Conservation (phyloP, 441 rosid species). For the Euphorbia neoarborescens region DNA sequence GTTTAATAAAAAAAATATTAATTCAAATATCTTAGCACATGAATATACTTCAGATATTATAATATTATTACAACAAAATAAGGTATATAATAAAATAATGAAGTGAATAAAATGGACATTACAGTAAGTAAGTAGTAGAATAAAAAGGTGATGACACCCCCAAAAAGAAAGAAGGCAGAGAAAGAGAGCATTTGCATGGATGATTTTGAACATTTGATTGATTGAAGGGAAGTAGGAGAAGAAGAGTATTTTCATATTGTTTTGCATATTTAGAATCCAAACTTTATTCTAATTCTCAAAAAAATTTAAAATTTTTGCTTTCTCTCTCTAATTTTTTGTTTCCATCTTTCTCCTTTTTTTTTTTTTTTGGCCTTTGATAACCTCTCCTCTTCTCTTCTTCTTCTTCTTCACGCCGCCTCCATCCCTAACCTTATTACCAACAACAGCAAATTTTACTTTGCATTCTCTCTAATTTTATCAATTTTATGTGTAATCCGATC, state of each 20-base stretch:
- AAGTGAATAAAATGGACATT: not conserved
- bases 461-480: constrained; percentile 29
- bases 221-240: not conserved
- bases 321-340: not conserved
- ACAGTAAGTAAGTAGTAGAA: not conserved
- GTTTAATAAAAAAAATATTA: no score
- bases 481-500: constrained; percentile 10
- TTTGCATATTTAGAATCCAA: not conserved
- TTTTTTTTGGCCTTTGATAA: not conserved
- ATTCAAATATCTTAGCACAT: not conserved
- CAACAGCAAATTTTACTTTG: constrained; percentile 20
- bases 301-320: no score
- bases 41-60: not conserved
- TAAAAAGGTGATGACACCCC: constrained; percentile 23
- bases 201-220: not conserved
- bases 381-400: constrained; percentile 25
- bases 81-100: not conserved
- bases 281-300: not conserved
- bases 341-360: constrained; percentile 16
- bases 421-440: constrained; percentile 32
- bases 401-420: constrained; percentile 76
- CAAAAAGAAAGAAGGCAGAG: not conserved
- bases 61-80: not conserved
- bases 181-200: constrained; percentile 4
- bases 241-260: not conserved